Conservation (phyloP, 1,139 yeast species). For the Taphrina flavorubra region DNA sequence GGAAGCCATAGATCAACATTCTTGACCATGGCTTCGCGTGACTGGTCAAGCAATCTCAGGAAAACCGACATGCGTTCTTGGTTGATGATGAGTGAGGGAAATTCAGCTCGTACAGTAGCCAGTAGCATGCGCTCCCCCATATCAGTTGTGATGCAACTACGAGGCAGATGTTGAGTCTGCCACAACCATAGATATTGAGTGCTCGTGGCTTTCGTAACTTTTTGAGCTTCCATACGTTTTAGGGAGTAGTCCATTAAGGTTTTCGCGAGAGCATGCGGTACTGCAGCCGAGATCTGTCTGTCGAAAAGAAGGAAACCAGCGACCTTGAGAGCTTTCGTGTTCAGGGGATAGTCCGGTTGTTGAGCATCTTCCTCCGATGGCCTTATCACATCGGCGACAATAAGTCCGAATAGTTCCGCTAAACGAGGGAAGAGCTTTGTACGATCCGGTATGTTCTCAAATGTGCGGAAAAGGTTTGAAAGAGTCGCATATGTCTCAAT, state of each 20-base stretch:
- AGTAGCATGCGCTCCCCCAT: constrained; percentile 38
- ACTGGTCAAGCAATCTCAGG: constrained; percentile 37
- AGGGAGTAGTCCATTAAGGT: constrained; percentile 43
- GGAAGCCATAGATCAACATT: constrained; percentile 25
- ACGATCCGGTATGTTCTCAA: constrained; percentile 32
- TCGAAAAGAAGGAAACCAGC: constrained; percentile 43
- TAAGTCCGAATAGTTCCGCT: constrained; percentile 39
- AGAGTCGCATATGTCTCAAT: constrained; percentile 38
- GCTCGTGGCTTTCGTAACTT: constrained; percentile 43
- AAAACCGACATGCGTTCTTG: constrained; percentile 41
- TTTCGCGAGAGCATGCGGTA: constrained; percentile 42
- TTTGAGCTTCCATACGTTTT: constrained; percentile 41
- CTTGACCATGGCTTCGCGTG: constrained; percentile 30
- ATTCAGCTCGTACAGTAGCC: constrained; percentile 17
- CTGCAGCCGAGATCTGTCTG: constrained; percentile 38
- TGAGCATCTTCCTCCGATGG: constrained; percentile 34
- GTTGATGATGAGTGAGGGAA: constrained; percentile 39
- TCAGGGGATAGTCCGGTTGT: constrained; percentile 33
- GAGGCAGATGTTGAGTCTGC: constrained; percentile 37
- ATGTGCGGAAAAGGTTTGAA: constrained; percentile 28
- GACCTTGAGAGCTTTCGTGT: constrained; percentile 42
- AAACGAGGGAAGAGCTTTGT: constrained; percentile 33
- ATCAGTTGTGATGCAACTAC: constrained; percentile 23
- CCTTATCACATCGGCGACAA: constrained; percentile 44
- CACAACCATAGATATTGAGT: constrained; percentile 41